These are phyloP conservation scores for Neonectria magnoliae DNA, from an alignment of 2,329 filamentous ascomycete species.

Conservation along the genomic window DNA sequence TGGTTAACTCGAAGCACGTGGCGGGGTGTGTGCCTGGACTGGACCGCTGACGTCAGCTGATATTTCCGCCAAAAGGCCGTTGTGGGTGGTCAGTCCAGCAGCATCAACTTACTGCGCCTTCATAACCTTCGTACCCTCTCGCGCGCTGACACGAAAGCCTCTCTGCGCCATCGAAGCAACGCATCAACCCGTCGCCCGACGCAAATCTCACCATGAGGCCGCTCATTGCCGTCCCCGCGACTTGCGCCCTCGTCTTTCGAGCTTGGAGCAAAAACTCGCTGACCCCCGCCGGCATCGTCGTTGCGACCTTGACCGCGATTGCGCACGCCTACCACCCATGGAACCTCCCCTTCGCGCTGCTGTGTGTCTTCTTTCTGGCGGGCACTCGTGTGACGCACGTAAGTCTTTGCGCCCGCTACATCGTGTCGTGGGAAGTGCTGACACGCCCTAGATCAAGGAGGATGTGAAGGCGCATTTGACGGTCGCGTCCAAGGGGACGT, in stretches of 20 bases:
- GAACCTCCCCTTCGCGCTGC: constrained; percentile 87
- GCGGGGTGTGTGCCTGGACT: background rate
- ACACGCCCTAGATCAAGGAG: constrained; percentile 77
- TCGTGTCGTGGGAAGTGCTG: constrained; percentile 12
- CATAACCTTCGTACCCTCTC: background rate
- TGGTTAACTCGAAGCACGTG: background rate
- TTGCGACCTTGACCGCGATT: constrained; percentile 77
- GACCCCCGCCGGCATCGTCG: constrained; percentile 78
- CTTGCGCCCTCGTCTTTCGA: constrained; percentile 69
- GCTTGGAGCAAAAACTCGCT: constrained; percentile 79
- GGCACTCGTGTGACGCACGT: constrained; percentile 88
- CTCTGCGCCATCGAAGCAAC: background rate
- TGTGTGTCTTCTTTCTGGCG: constrained; percentile 86
- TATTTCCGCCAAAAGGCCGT: constrained; percentile 2
- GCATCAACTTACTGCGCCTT: constrained; percentile 13
- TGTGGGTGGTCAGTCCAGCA: constrained; percentile 6
- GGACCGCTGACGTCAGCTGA: constrained; percentile 31
- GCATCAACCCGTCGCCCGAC: background rate
- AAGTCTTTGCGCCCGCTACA: constrained; percentile 25
- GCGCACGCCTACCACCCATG: constrained; percentile 93
- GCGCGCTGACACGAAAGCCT: constrained; percentile 2
- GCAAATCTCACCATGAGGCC: constrained; percentile 60
- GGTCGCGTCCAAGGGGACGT: constrained; percentile 75
- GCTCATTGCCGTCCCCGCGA: constrained; percentile 67
- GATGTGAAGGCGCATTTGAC: constrained; percentile 85